Base-by-base conservation (phyloP, 75 land plant species). In the Pinus taeda region DNA sequence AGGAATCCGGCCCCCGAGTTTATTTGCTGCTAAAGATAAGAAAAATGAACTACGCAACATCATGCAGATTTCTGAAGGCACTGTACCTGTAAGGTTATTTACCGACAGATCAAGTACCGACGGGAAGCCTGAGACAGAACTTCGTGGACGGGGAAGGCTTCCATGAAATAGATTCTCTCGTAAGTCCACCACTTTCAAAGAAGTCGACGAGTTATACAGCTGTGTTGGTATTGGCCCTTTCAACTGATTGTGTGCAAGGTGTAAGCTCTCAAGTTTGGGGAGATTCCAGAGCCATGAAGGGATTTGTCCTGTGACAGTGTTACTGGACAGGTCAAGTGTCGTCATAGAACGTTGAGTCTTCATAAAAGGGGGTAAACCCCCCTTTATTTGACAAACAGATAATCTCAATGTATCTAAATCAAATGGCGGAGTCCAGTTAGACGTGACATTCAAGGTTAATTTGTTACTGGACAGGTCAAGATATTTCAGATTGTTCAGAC, bases 371-470 rank as follows among this genome's bases (percentile, higher is more conserved):
- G 64, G 64, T 24, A 61, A 61, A 0, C 0, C 30, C 14, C 69
- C 39, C 17, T 65, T 6, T 33, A 65, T 65, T 29, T 65, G 29
- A 30, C 69, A 65, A 65, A 17, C 29, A 15, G 17, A 29, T 36
- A 65, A 29, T 65, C 4, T 22, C 29, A 61, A 22, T 29, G 3
- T 18, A 22, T 61, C 4, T 61, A 61, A 24, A 9, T 61, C 29
- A 29, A 61, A 61, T 24, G 64, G 64, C 11, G 64, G 64, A 61
- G 64, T 61, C 64, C 26, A 61, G 64, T 61, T 61, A 9, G 64
- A 24, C 14, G 26, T 61, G 11, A 61, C 11, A 1, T 61, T 61
- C 13, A 61, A 29, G 64, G 64, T 3, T 61, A 61, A 24, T 61
- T 61, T 24, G 13, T 61, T 61, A 15, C 20, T 36, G 30, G 45